Evolutionary conservation across 2,329 filamentous ascomycete species (phyloP).

Genomic region (Pyrenochaeta sp.): DNA sequence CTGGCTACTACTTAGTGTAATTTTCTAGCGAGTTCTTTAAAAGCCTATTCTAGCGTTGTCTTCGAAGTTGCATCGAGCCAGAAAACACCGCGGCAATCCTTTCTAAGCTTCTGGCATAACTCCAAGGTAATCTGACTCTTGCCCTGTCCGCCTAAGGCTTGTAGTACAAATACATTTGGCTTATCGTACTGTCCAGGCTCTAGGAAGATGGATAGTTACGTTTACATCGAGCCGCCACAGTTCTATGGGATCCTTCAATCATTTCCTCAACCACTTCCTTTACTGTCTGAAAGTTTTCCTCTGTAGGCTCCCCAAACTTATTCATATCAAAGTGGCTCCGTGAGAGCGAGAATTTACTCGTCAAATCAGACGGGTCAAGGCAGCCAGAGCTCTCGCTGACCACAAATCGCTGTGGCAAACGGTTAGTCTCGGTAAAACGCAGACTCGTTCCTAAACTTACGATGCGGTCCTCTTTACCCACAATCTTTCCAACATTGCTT

Average conservation of each 20-base stretch:
- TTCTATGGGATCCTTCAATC: conserved; percentile 9
- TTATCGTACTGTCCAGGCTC: too few species aligned
- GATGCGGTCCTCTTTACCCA: conserved; percentile 27
- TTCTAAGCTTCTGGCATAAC: too few species aligned
- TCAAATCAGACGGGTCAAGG: conserved; percentile 24
- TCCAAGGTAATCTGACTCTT: too few species aligned
- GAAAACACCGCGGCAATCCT: too few species aligned
- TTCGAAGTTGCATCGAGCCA: too few species aligned
- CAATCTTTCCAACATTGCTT: conserved; percentile 35
- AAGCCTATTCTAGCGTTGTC: too few species aligned
- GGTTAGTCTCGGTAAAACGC: conserved; percentile 4
- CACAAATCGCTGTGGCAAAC: conserved; percentile 20
- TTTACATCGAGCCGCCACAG: conserved; percentile 19
- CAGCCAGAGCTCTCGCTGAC: conserved; percentile 30
- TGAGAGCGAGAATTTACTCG: conserved; percentile 26
- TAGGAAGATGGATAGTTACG: conserved; percentile 21
- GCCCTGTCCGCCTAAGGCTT: too few species aligned
- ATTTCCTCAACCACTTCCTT: conserved; percentile 25
- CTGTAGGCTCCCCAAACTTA: conserved; percentile 25
- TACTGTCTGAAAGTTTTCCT: conserved; percentile 32
- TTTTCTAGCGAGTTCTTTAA: too few species aligned
- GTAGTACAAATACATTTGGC: too few species aligned
- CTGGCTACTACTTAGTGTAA: too few species aligned
- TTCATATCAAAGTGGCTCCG: conserved; percentile 34
- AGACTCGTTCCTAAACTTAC: conserved; percentile 17